Evolutionary conservation across 2,329 filamentous ascomycete species (phyloP).

Genomic region (Torrubiellomyces zombiae): DNA sequence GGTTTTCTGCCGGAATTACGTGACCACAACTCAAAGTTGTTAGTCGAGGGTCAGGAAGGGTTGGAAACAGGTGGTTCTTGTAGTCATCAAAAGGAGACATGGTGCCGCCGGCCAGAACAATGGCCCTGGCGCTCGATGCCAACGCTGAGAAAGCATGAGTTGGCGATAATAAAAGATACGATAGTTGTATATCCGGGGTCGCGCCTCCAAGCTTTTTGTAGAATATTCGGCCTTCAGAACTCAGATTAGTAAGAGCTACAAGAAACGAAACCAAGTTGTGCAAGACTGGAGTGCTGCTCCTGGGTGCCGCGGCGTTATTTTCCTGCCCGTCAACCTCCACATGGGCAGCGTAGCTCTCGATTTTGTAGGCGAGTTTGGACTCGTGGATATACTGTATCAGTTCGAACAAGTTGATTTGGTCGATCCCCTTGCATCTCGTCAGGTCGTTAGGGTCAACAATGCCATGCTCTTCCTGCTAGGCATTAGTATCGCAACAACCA

Average conservation of each 20-base stretch:
- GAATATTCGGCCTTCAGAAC: slow-evolving; percentile 51
- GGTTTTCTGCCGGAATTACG: slow-evolving; percentile 69
- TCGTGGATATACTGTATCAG: slow-evolving; percentile 76
- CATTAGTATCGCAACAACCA: too few relatives aligned
- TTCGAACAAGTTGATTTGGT: slow-evolving; percentile 90
- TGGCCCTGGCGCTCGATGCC: slow-evolving; percentile 65
- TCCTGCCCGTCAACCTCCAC: slow-evolving; percentile 29
- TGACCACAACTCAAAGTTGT: slow-evolving; percentile 84
- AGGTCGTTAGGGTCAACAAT: slow-evolving; percentile 55
- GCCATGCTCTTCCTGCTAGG: slow-evolving; percentile 33
- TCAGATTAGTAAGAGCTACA: slow-evolving; percentile 70
- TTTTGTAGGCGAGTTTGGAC: slow-evolving; percentile 84
- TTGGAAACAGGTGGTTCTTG: slow-evolving; percentile 68
- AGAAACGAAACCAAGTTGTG: slow-evolving; percentile 48
- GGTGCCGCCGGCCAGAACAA: slow-evolving; percentile 85
- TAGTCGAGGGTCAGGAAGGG: slow-evolving; percentile 44
- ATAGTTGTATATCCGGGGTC: slow-evolving; percentile 41
- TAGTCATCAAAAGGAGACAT: slow-evolving; percentile 97
- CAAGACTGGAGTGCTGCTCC: slow-evolving; percentile 29
- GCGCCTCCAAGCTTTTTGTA: slow-evolving; percentile 30
- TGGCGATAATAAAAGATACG: slow-evolving; percentile 80
- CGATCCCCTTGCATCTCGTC: slow-evolving; percentile 69
- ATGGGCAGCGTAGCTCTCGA: slow-evolving; percentile 69
- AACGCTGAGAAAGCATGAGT: slow-evolving; percentile 83
- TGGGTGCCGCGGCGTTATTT: slow-evolving; percentile 7